A percentile compares a stretch with the other conserved stretches of the same genome.
phyloP scores from a whole-genome alignment of 1,284 basidiomycete genomes.

The Leccinum solheimii region DNA sequence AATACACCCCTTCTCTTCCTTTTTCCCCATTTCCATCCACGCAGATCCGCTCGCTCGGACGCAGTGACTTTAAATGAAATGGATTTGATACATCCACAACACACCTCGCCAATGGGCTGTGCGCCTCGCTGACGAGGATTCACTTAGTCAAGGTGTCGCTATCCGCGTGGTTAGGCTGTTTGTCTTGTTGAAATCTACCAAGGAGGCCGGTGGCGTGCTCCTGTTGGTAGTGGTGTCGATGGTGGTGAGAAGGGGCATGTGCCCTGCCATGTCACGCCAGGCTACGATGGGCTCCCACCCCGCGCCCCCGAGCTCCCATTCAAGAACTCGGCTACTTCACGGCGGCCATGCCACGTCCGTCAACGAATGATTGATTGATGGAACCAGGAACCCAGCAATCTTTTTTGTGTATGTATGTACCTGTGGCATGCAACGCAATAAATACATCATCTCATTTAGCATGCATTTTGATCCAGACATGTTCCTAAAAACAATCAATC shows the following conservation, averaged over 20 bases:
- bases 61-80: not conserved
- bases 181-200: not conserved
- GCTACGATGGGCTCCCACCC: not conserved
- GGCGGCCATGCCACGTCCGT: not conserved
- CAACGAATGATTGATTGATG: not conserved
- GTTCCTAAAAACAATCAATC: not conserved
- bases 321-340: not conserved
- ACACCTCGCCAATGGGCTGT: not conserved
- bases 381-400: not conserved
- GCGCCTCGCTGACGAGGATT: not conserved
- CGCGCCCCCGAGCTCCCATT: not conserved
- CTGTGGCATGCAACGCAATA: not conserved
- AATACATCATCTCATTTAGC: not conserved
- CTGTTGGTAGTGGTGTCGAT: not conserved
- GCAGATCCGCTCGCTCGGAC: not conserved
- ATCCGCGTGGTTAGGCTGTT: not conserved
- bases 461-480: not conserved
- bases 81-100: not conserved
- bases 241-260: not conserved
- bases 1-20: not conserved
- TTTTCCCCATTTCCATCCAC: not conserved
- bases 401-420: not conserved
- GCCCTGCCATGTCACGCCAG: not conserved
- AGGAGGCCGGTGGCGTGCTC: not conserved
- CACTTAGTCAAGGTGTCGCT: not conserved